phyloP scores from a whole-genome alignment of 2,329 filamentous ascomycete species.

The Talaromyces albobiverticillius region DNA sequence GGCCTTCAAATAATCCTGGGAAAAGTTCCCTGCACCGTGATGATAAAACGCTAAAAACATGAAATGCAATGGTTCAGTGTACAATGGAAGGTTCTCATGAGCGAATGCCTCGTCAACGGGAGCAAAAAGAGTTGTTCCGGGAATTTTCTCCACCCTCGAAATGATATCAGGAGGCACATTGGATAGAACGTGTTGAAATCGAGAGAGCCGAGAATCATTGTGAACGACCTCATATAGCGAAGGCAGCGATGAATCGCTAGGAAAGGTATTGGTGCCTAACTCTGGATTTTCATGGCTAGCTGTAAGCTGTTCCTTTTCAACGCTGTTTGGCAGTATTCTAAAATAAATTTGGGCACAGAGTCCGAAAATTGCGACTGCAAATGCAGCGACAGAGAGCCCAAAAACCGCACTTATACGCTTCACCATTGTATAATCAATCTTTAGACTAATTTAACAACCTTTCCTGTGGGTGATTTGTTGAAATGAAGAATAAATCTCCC shows the following conservation, averaged over 20 bases:
- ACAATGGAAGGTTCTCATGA: not conserved
- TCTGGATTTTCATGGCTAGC: not conserved
- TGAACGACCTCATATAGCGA: not conserved
- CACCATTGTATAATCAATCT: not conserved
- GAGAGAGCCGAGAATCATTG: not conserved
- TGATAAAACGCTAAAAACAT: not conserved
- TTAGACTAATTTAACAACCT: no score
- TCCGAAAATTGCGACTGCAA: not conserved
- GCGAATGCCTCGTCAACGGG: not conserved
- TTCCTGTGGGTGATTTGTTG: not conserved
- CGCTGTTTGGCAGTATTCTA: not conserved
- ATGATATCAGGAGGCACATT: not conserved
- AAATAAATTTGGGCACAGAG: not conserved
- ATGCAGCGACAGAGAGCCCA: not conserved
- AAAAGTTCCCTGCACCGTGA: not conserved
- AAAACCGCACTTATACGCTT: not conserved
- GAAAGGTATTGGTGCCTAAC: not conserved
- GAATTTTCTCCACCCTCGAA: not conserved
- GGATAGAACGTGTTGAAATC: not conserved
- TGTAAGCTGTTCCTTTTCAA: not conserved
- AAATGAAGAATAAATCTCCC: not conserved
- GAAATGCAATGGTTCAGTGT: not conserved
- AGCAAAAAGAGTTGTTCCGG: not conserved
- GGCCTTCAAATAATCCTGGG: not conserved
- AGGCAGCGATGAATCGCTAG: not conserved